These are phyloP conservation scores for Penicillium diatomitis DNA, from an alignment of 495 filamentous ascomycete genomes.

Conservation along the genomic window DNA sequence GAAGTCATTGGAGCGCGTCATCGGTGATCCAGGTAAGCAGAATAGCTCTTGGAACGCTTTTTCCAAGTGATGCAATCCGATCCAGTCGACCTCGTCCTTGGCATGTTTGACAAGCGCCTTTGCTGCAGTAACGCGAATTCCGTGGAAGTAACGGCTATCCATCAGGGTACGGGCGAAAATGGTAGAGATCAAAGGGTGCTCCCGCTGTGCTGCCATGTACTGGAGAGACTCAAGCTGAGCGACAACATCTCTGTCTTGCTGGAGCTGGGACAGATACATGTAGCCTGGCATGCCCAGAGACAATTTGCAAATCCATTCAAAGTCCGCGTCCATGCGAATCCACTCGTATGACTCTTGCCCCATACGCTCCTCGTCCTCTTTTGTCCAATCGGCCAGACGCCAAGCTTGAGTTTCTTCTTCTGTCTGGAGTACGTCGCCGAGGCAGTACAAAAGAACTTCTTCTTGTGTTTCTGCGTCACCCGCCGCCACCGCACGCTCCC, in stretches of 20 bases:
- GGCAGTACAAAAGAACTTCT: conserved; percentile 79
- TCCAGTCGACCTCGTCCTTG: conserved; percentile 57
- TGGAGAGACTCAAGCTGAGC: conserved; percentile 80
- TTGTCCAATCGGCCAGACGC: conserved; percentile 78
- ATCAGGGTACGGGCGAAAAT: conserved; percentile 82
- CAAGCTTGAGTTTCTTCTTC: conserved; percentile 76
- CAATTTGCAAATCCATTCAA: conserved; percentile 89
- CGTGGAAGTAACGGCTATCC: conserved; percentile 87
- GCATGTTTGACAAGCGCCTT: conserved; percentile 66
- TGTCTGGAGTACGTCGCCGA: conserved; percentile 82
- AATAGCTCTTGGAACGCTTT: conserved; percentile 82
- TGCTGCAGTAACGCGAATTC: conserved; percentile 76
- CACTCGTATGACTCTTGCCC: conserved; percentile 95
- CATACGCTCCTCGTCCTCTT: conserved; percentile 81
- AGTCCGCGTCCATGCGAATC: conserved; percentile 96
- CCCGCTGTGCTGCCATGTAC: conserved; percentile 47
- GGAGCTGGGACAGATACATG: conserved; percentile 95
- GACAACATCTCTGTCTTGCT: conserved; percentile 94
- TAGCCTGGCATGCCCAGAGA: conserved; percentile 76
- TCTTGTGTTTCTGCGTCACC: conserved; percentile 67
- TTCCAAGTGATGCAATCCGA: conserved; percentile 75
- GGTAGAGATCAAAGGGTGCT: conserved; percentile 70
- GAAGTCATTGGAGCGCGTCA: conserved; percentile 85
- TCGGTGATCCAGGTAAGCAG: conserved; percentile 61
- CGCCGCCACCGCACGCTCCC: conserved; percentile 62